Base-by-base conservation (phyloP, 2,329 filamentous ascomycete species). In the Penicillium sumatraense region DNA sequence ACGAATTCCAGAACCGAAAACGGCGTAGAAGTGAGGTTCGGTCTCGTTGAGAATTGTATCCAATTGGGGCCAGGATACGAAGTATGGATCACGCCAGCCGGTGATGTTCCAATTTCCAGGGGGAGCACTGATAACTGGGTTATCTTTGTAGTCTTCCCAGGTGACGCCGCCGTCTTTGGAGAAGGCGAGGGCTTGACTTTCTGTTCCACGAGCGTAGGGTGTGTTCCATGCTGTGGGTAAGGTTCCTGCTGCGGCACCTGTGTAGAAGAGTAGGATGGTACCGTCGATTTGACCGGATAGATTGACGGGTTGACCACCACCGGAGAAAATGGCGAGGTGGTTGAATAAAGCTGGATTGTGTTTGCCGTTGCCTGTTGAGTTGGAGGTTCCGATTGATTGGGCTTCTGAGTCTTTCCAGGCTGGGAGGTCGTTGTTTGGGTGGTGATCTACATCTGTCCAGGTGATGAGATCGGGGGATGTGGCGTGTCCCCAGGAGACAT, bases 401-500 rank as follows among this genome's bases (percentile, higher is more conserved):
- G 53, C 51, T 46, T 61, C 49, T 33, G 49, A 21, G 13, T 61
- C 51, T n/a, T 61, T 61, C 56, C 58, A 61, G 3, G 53, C 58
- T 33, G 58, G 50, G 16, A 56, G 23, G 14, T 35, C 53, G 31
- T 61, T 52, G 5, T 55, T 14, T 11, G 55, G 57, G 11, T 53
- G 40, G 26, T 54, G 53, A 41, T 59, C 56, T 7, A 61, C 53
- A 41, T 61, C 56, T 2, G 53, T 61, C 58, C 56, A 61, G 5
- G 50, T 57, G 26, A 61, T 53, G 23, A 59, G 35, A 38, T 61
- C 53, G 16, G 18, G 35, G 10, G 56, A 56, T 8, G 56, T 61
- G 9, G 58, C 56, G 27, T 61, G 58, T 35, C 56, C 58, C 58
- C 56, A 61, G 10, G 58, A 61, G 33, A 59, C 46, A 20, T 61